Conservation (phyloP, 1,139 yeast species). For the Candida frijolesensis region DNA sequence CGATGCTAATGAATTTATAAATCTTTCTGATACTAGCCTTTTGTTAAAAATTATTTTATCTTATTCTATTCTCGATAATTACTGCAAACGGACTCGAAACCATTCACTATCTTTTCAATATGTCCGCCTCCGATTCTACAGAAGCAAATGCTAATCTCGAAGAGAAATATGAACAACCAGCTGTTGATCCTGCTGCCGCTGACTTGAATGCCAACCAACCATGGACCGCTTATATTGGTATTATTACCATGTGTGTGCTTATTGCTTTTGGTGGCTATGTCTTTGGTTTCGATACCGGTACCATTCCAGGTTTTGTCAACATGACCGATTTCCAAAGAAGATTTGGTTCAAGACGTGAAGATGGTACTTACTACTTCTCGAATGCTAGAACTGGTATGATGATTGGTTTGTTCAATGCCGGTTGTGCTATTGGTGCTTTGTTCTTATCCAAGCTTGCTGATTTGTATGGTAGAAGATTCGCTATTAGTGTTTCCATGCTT, state of each 20-base stretch:
- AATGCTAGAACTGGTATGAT: constrained; percentile 55
- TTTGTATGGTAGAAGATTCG: constrained; percentile 52
- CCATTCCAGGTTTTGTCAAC: constrained; percentile 68
- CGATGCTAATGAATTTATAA: not conserved
- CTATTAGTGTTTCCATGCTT: constrained; percentile 46
- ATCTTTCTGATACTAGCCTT: not conserved
- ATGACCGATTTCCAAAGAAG: constrained; percentile 51
- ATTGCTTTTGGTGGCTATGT: constrained; percentile 68
- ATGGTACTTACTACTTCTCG: constrained; percentile 37
- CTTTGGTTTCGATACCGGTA: constrained; percentile 80
- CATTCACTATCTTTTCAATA: not conserved
- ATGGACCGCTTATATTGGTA: constrained; percentile 10
- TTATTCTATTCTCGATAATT: not conserved
- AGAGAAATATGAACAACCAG: constrained; percentile 6
- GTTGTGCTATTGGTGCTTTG: constrained; percentile 74
- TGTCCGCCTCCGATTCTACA: constrained; percentile 6
- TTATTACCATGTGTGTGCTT: constrained; percentile 30
- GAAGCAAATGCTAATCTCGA: constrained; percentile 5
- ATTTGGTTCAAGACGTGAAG: constrained; percentile 44
- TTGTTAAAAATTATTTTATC: not conserved
- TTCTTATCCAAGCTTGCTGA: constrained; percentile 58
- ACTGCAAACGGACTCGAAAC: not conserved
- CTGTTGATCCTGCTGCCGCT: not conserved
- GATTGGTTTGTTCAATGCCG: constrained; percentile 66
- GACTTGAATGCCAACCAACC: constrained; percentile 11